Evolutionary conservation across 495 filamentous ascomycete genomes (phyloP).

Genomic region (Podospora australis): DNA sequence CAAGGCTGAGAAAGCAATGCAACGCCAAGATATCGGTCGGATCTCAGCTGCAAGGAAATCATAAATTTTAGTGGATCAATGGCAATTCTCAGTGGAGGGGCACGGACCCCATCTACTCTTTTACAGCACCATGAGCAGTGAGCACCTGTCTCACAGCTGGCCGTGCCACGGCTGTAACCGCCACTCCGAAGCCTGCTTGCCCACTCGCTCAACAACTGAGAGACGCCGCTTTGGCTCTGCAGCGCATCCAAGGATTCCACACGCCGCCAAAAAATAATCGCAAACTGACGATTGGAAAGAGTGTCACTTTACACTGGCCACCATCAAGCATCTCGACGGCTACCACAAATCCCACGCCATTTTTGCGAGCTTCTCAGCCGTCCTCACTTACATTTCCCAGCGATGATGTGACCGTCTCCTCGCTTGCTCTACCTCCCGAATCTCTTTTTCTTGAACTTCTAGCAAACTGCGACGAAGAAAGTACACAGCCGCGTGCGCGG

Average conservation of each 20-base stretch:
- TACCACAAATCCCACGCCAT: constrained; percentile 1
- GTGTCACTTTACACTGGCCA: too few species aligned
- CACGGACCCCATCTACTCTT: too few species aligned
- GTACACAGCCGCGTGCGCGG: constrained; percentile 9
- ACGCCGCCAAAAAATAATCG: not conserved
- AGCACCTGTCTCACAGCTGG: not conserved
- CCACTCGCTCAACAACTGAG: too few species aligned
- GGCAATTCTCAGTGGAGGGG: constrained; percentile 4
- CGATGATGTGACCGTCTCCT: constrained; percentile 30
- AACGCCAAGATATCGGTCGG: not conserved
- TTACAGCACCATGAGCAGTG: too few species aligned
- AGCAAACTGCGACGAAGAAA: constrained; percentile 6
- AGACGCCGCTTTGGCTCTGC: not conserved
- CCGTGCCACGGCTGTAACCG: not conserved
- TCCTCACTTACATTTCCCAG: constrained; percentile 3
- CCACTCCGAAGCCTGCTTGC: too few species aligned
- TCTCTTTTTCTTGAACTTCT: constrained; percentile 8
- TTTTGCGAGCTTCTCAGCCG: constrained; percentile 6
- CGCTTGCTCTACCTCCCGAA: constrained; percentile 10
- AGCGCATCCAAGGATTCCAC: not conserved
- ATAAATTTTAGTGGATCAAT: constrained; percentile 1
- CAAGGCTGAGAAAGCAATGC: constrained; percentile 13
- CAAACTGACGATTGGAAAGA: too few species aligned
- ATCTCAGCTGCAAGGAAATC: too few species aligned
- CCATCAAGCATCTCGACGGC: not conserved